Percentiles rank a stretch among this genome's conserved stretches.
Conservation (phyloP, 2,329 filamentous ascomycete genomes). For the Fusarium beomiforme region DNA sequence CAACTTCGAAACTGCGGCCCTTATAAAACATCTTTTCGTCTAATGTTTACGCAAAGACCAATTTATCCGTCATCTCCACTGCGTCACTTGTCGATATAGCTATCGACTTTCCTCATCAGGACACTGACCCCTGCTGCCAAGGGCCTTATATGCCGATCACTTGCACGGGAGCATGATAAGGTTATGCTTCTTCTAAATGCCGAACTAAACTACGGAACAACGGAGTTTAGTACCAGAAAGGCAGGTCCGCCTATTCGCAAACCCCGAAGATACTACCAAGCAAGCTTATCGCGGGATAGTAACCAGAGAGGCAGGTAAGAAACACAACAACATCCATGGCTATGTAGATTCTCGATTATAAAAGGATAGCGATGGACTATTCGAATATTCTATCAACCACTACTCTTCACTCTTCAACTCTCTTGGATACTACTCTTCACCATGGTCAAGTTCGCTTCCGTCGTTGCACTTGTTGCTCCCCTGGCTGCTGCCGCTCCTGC, state of each 20-base stretch:
- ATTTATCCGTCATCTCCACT: slow-evolving; percentile 10
- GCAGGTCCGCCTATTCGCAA: slow-evolving; percentile 5
- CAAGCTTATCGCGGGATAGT: slow-evolving; percentile 14
- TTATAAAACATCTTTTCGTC: not conserved
- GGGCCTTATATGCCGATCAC: slow-evolving; percentile 19
- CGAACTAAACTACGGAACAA: slow-evolving; percentile 20
- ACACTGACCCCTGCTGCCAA: slow-evolving; percentile 16
- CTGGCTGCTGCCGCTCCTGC: slow-evolving; percentile 23
- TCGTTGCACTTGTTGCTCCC: slow-evolving; percentile 21
- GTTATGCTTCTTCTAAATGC: slow-evolving; percentile 16
- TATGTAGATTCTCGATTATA: slow-evolving; percentile 1
- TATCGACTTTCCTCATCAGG: slow-evolving; percentile 28
- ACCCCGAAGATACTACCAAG: not conserved
- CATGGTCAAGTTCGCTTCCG: slow-evolving; percentile 28
- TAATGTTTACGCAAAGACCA: not conserved
- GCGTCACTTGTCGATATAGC: slow-evolving; percentile 4
- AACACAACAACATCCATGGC: not conserved
- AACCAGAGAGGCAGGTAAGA: slow-evolving; percentile 11
- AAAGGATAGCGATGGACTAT: not conserved
- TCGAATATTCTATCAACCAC: not conserved
- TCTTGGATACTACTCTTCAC: not conserved
- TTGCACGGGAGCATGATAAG: slow-evolving; percentile 21
- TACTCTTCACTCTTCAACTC: slow-evolving; percentile 25
- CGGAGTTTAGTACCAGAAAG: slow-evolving; percentile 19
- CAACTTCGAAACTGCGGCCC: not conserved